Evolutionary conservation across 2,329 filamentous ascomycete species (phyloP).

Genomic region (Incumbomyces delicatus): DNA sequence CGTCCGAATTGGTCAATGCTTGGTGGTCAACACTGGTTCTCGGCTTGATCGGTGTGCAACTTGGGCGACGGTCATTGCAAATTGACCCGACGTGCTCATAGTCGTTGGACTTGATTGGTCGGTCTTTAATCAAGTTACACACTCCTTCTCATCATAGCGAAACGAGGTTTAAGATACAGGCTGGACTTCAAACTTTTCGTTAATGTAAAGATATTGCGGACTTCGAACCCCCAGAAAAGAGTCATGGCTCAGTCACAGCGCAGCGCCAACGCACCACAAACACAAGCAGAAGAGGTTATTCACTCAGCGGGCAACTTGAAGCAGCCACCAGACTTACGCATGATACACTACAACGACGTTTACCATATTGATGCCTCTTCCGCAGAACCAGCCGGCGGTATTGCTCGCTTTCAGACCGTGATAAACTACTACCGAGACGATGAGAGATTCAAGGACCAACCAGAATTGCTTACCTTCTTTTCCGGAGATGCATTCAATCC

Average conservation of each 20-base stretch:
- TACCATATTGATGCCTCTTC: conserved; percentile 63
- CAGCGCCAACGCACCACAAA: neutral
- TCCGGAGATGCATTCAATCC: conserved; percentile 91
- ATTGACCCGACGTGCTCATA: no score
- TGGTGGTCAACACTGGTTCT: no score
- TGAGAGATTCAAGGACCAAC: conserved; percentile 51
- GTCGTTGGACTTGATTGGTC: neutral
- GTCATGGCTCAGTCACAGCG: neutral
- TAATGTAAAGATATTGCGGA: no score
- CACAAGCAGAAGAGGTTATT: conserved; percentile 6
- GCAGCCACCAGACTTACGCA: conserved; percentile 58
- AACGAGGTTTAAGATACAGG: no score
- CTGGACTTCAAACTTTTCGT: no score
- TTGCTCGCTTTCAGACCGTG: conserved; percentile 69
- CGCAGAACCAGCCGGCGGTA: conserved; percentile 60
- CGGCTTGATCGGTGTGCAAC: no score
- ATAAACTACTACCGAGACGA: conserved; percentile 63
- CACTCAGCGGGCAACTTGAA: conserved; percentile 30
- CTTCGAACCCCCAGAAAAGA: no score
- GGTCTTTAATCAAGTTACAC: neutral
- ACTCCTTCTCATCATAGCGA: no score
- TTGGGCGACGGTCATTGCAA: no score
- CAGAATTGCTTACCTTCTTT: conserved; percentile 67
- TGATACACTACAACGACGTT: conserved; percentile 88
- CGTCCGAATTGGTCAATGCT: no score